Evolutionary conservation across 148 eudicot species (phyloP), one percentile per base, ranked within the genome.

Genomic region (Rhododendron vialii): DNA sequence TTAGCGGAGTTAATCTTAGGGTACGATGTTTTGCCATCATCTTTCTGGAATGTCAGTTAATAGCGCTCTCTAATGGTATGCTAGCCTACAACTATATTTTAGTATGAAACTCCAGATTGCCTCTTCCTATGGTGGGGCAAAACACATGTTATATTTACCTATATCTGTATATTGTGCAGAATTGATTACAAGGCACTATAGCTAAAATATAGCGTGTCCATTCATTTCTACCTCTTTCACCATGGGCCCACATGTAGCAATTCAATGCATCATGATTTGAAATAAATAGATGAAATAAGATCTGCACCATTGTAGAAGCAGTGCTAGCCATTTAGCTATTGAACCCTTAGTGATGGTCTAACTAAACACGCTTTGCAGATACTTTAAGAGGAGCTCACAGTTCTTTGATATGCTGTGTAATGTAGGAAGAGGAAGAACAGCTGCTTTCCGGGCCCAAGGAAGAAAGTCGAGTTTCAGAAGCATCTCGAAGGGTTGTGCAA

Each of bases 371-470:
- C 30, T 80, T 30, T 83, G 78, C 53, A 61, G 24, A 9, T n/a
- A n/a, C 47, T 83, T 50, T 71, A 17, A 59, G 14, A 80, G 41
- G 57, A 57, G 76, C 53, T 83, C 45, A 77, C 43, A 61, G 47
- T 78, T 43, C 43, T 65, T 38, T 78, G 57, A 14, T 78, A 17
- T 33, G 84, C 30, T 78, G 4, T 43, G 26, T 86, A 15, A 51
- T 38, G 43, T 85, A 97, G 99, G 99, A 97, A 88, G 99, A 97
- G 91, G 99, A 97, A 89, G 96, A 95, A 81, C 98, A 97, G 88
- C 89, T 97, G 69, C 92, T 97, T 89, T 95, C 96, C 85, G 94
- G 94, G 74, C 83, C 98, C 77, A 95, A 95, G 91, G 96, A 95
- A 86, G 99, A 95, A 73, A 91, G 89, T 86, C 92, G 96, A 88